These are phyloP conservation scores for Neoscytalidium dimidiatum DNA, from an alignment of 2,329 filamentous ascomycete genomes.

Conservation along the genomic window DNA sequence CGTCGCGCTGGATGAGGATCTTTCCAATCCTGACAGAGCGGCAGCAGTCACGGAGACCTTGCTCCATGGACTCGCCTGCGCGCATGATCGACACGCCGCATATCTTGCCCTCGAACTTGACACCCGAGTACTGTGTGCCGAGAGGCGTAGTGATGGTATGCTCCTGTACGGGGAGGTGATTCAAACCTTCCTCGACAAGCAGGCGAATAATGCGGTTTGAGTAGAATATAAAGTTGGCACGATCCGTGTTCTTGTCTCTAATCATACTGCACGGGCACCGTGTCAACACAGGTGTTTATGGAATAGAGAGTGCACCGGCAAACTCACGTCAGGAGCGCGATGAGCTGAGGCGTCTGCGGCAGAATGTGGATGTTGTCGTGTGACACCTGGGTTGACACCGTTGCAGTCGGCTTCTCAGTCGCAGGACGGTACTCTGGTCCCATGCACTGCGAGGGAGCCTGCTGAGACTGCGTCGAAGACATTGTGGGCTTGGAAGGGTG, in stretches of 20 bases:
- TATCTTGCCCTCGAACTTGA: conserved; percentile 97
- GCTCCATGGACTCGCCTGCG: conserved; percentile 97
- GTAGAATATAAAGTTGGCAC: conserved; percentile 98
- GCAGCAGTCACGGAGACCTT: conserved; percentile 93
- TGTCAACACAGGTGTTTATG: neutral
- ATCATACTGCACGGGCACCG: conserved; percentile 71
- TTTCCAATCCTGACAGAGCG: conserved; percentile 97
- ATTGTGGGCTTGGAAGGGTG: neutral
- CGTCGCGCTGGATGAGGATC: conserved; percentile 95
- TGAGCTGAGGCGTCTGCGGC: conserved; percentile 92
- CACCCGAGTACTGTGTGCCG: conserved; percentile 81
- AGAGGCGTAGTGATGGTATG: conserved; percentile 90
- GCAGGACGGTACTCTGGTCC: conserved; percentile 78
- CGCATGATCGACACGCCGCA: conserved; percentile 99
- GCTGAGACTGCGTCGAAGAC: conserved; percentile 26
- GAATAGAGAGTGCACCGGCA: neutral
- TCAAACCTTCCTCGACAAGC: conserved; percentile 93
- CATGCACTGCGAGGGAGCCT: conserved; percentile 61
- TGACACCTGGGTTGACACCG: conserved; percentile 78
- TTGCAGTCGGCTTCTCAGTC: conserved; percentile 80
- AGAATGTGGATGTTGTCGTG: conserved; percentile 89
- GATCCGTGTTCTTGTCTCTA: conserved; percentile 82
- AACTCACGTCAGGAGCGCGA: conserved; percentile 93
- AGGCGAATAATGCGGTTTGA: conserved; percentile 97
- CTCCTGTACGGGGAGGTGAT: conserved; percentile 89